Evolutionary conservation across 768 basidiomycete genomes (phyloP), one percentile per base, ranked within the genome.

Genomic region (Phylloporus arenicola): DNA sequence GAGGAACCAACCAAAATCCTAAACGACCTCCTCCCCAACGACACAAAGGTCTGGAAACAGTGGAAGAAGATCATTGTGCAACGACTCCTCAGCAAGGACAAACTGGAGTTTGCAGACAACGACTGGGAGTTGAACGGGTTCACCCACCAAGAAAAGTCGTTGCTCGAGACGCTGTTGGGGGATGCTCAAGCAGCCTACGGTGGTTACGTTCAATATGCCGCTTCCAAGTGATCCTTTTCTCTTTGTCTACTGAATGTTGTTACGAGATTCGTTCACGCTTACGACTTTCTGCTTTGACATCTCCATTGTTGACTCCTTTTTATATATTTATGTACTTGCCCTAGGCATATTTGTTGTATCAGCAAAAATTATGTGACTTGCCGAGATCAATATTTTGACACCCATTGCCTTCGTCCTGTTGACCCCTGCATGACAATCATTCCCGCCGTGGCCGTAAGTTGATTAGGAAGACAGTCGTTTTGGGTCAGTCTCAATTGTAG

Each of bases 11-110:
- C 2, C 2, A 58, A 56, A 34, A 19, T 64, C 1, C 54, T 65
- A 0, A 11, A 65, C 6, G 57, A 60, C 13, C 40, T 65, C 19
- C 53, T 67, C 19, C 65, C 69, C 1, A 64, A 64, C 19, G 62
- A 65, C 27, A 65, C 64, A 25, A 64, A 50, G 17, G 62, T 62
- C 12, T 67, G 65, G 65, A 64, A n/a, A 34, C 53, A 34, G 12
- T 67, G 61, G 56, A 67, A 67, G 42, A 43, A 43, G 5, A 51
- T 43, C 7, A 17, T 68, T 20, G 19, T 64, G 29, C 43, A 27
- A 4, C 57, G 54, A 29, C 49, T 68, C 12, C 4, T 39, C 16
- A 16, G 24, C 34, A 54, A 48, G 30, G 57, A 68, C 33, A 59
- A 59, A 40, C 50, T 69, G 22, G 50, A 57, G 14, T 69, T 67